phyloP scores from a whole-genome alignment of 306 rosid species.

The Glycine latifolia region DNA sequence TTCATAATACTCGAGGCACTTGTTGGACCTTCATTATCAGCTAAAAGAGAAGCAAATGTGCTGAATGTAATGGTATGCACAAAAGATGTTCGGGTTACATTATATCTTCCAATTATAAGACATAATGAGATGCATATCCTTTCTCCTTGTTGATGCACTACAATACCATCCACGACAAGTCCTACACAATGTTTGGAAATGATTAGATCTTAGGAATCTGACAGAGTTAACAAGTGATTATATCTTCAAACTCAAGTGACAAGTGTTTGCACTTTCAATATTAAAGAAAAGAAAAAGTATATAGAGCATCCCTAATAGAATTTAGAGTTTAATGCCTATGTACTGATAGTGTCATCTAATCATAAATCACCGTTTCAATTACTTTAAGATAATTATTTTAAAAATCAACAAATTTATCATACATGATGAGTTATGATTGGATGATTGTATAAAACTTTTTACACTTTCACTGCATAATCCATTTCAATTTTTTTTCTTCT shows the following conservation, averaged over 20 bases:
- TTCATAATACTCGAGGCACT: slow-evolving; percentile 83
- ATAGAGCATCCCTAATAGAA: not conserved
- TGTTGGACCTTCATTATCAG: slow-evolving; percentile 67
- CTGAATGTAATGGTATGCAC: slow-evolving; percentile 72
- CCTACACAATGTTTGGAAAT: not conserved
- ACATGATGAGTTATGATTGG: too few relatives aligned
- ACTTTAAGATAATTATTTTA: too few relatives aligned
- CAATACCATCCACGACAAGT: not conserved
- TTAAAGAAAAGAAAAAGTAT: not conserved
- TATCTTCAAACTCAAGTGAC: not conserved
- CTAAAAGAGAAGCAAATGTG: slow-evolving; percentile 63
- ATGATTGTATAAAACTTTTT: too few relatives aligned
- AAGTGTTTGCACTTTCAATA: not conserved
- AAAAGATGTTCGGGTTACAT: slow-evolving; percentile 37
- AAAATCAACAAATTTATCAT: too few relatives aligned
- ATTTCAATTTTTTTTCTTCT: too few relatives aligned
- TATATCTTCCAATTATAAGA: not conserved
- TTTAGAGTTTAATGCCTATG: too few relatives aligned
- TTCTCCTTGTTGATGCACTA: not conserved
- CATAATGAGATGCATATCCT: not conserved
- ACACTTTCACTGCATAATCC: too few relatives aligned
- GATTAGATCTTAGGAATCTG: not conserved
- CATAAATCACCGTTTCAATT: too few relatives aligned
- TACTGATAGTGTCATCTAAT: too few relatives aligned
- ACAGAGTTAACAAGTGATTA: not conserved